phyloP scores from a whole-genome alignment of 73 alveolate genomes.

The Paramecium pentaurelia region DNA sequence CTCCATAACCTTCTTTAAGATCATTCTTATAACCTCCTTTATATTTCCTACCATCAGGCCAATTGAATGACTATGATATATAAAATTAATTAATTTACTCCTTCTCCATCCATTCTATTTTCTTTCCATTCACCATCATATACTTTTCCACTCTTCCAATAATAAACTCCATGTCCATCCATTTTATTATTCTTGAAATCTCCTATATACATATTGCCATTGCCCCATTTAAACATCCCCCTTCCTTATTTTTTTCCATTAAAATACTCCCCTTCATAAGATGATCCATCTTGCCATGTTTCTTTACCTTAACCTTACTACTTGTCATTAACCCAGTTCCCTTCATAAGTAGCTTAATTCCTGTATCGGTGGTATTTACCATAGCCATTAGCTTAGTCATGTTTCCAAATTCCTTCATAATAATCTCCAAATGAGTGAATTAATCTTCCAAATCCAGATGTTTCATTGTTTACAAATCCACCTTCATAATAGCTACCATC shows the following conservation, averaged over 20 bases:
- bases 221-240: constrained; percentile 59
- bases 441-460: constrained; percentile 56
- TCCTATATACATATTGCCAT: constrained; percentile 62
- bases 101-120: constrained; percentile 64
- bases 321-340: constrained; percentile 2
- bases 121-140: constrained; percentile 61
- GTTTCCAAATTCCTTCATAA: constrained; percentile 59
- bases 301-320: constrained; percentile 55
- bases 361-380: constrained; percentile 61
- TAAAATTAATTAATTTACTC: background rate
- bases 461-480: constrained; percentile 37
- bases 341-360: constrained; percentile 36
- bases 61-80: constrained; percentile 4
- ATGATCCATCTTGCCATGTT: constrained; percentile 64
- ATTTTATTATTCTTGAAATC: constrained; percentile 53
- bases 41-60: constrained; percentile 64
- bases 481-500: constrained; percentile 93
- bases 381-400: constrained; percentile 55
- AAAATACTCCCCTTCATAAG: constrained; percentile 59
- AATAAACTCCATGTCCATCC: constrained; percentile 62
- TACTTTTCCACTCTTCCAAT: constrained; percentile 50
- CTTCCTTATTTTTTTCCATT: constrained; percentile 61
- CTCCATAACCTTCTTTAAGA: constrained; percentile 60
- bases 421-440: constrained; percentile 42
- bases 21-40: constrained; percentile 59